Evolutionary conservation across 768 basidiomycete genomes (phyloP).

Genomic region (Mycena capillaripes): DNA sequence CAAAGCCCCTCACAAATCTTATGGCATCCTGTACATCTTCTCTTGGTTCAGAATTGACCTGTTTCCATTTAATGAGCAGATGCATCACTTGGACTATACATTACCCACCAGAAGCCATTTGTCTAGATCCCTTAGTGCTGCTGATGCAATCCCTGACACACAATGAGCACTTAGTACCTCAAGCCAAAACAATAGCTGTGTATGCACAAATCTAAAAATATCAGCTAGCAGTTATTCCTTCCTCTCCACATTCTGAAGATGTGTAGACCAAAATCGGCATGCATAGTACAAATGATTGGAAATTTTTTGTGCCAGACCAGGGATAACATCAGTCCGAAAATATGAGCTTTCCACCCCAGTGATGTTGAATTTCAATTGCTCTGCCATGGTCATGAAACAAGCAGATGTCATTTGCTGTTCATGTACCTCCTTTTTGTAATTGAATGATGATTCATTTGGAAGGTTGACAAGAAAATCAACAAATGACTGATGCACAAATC

Average conservation of each 20-base stretch:
- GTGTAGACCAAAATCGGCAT: constrained; percentile 15
- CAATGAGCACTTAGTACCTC: constrained; percentile 10
- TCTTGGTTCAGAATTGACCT: neutral
- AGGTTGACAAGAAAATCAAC: constrained; percentile 8
- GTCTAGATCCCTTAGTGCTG: neutral
- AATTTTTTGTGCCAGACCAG: neutral
- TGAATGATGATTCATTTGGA: neutral
- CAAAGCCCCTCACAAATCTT: constrained; percentile 2
- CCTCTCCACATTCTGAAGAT: neutral
- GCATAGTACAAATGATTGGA: constrained; percentile 2
- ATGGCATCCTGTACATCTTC: constrained; percentile 3
- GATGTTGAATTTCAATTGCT: constrained; percentile 8
- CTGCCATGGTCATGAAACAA: neutral
- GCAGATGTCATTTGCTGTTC: constrained; percentile 1
- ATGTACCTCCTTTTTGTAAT: neutral
- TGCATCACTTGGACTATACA: neutral
- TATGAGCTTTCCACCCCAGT: constrained; percentile 6
- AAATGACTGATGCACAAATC: constrained; percentile 22
- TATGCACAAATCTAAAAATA: neutral
- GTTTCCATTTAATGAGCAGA: neutral
- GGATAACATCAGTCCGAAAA: neutral
- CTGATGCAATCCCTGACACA: constrained; percentile 2
- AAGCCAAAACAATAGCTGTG: constrained; percentile 13
- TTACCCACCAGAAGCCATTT: neutral
- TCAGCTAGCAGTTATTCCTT: neutral